Conservation (phyloP, 2,329 filamentous ascomycete genomes). For the Aspergillus jensenii region DNA sequence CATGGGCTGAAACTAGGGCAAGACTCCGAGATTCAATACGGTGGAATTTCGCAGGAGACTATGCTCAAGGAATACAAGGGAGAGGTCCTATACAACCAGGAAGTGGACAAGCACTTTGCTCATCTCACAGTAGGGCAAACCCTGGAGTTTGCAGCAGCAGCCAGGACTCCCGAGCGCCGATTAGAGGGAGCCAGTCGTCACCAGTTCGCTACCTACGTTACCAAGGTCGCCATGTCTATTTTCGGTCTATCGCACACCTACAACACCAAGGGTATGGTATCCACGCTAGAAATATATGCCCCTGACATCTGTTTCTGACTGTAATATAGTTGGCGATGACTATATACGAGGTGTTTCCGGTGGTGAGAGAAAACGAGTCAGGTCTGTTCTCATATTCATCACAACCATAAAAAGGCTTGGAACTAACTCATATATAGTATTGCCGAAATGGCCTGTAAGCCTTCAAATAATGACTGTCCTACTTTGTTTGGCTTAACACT, state of each 20-base stretch:
- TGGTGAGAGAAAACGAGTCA: constrained; percentile 62
- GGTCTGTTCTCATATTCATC: constrained; percentile 30
- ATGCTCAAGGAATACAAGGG: constrained; percentile 64
- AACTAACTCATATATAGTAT: constrained; percentile 27
- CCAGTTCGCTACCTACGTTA: constrained; percentile 43
- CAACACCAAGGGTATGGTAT: constrained; percentile 44
- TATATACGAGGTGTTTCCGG: constrained; percentile 63
- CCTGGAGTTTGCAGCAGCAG: constrained; percentile 55
- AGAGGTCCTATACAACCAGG: constrained; percentile 41
- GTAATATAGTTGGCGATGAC: constrained; percentile 47
- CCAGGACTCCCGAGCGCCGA: constrained; percentile 47
- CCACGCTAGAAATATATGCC: background rate
- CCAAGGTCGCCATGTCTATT: constrained; percentile 42
- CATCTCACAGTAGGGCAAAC: constrained; percentile 59
- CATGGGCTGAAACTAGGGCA: constrained; percentile 73
- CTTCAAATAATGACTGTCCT: background rate
- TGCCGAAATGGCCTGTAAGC: constrained; percentile 38
- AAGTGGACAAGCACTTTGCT: constrained; percentile 54
- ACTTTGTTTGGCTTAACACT: background rate
- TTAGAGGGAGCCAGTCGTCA: constrained; percentile 44
- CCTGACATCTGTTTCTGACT: constrained; percentile 3
- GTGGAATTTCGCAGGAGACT: constrained; percentile 61
- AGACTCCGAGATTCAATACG: constrained; percentile 76
- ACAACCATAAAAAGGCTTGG: constrained; percentile 20
- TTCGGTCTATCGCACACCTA: constrained; percentile 44